Conservation (phyloP, 163 green algal genomes). For the Prototheca stagnorum region DNA sequence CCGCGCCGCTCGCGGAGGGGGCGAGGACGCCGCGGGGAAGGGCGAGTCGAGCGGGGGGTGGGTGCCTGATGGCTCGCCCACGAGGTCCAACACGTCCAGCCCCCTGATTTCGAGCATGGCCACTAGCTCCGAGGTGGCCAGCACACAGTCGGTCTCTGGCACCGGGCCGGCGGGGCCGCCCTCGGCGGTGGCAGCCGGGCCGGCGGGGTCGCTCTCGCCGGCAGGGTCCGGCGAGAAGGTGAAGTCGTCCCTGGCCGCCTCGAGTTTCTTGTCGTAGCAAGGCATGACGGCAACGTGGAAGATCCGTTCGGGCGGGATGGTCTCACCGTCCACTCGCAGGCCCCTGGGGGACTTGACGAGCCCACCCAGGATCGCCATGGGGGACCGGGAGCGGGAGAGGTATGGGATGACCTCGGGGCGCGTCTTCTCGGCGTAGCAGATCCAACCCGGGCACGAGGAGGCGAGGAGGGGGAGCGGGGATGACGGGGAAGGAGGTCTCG, state of each 20-base stretch:
- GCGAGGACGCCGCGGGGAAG: conserved; percentile 2
- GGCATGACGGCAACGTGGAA: conserved; percentile 84
- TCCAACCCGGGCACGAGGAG: conserved; percentile 79
- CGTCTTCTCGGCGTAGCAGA: conserved; percentile 99
- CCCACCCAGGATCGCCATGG: conserved; percentile 49
- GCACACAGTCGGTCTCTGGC: conserved; percentile 76
- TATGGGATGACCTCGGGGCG: conserved; percentile 66
- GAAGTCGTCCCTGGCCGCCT: conserved; percentile 82
- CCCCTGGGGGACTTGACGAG: conserved; percentile 57
- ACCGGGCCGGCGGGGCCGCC: not conserved
- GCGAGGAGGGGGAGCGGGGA: conserved; percentile 49
- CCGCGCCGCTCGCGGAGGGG: too few species aligned
- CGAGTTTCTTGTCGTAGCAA: conserved; percentile 99
- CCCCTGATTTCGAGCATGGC: conserved; percentile 46
- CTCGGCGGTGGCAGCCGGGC: not conserved
- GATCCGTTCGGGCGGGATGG: conserved; percentile 17
- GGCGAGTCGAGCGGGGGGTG: conserved; percentile 1
- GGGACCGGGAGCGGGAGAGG: conserved; percentile 68
- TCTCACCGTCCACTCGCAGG: not conserved
- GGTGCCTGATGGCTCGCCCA: too few species aligned
- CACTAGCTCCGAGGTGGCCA: conserved; percentile 74
- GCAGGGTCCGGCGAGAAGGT: not conserved
- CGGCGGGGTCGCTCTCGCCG: too few species aligned
- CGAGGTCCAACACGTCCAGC: conserved; percentile 8
- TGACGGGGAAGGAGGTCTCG: too few species aligned